Percentiles rank a stretch among this genome's conserved stretches.
Conservation (phyloP, 1,139 yeast genomes). For the Diutina neorugosa region DNA sequence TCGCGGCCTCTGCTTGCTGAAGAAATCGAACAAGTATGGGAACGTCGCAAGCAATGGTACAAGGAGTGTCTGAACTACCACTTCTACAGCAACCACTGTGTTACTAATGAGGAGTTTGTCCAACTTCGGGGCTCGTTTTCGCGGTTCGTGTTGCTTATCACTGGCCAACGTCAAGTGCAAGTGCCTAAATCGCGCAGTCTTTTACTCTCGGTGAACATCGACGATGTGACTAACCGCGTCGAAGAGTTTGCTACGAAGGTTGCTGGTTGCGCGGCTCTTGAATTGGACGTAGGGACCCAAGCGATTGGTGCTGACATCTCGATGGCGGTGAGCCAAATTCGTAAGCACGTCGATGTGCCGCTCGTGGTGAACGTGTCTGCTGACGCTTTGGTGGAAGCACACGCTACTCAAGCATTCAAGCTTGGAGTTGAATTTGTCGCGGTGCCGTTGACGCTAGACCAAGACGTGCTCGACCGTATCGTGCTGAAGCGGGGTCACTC, state of each 20-base stretch:
- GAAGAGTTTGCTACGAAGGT: conserved; percentile 37
- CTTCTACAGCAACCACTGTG: conserved; percentile 70
- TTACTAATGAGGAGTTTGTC: conserved; percentile 39
- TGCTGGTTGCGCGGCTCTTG: conserved; percentile 71
- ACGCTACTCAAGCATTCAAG: conserved; percentile 54
- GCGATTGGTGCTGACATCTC: conserved; percentile 29
- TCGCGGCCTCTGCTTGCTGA: conserved; percentile 78
- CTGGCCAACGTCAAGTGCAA: conserved; percentile 35
- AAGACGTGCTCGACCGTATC: conserved; percentile 18
- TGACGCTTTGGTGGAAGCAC: conserved; percentile 31
- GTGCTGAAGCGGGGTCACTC: conserved; percentile 40
- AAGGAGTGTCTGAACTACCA: conserved; percentile 66
- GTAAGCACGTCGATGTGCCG: conserved; percentile 55
- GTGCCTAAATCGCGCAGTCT: conserved; percentile 51
- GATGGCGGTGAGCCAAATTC: conserved; percentile 59
- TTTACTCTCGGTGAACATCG: conserved; percentile 45
- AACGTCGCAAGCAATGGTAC: conserved; percentile 70
- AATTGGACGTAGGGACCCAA: conserved; percentile 57
- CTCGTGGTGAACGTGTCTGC: conserved; percentile 63
- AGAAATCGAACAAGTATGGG: conserved; percentile 78
- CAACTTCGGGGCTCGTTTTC: conserved; percentile 49
- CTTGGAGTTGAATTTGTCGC: conserved; percentile 49
- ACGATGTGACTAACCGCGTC: conserved; percentile 22
- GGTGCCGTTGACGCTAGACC: conserved; percentile 35
- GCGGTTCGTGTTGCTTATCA: conserved; percentile 45